Percentiles rank a stretch among this genome's conserved stretches.
phyloP scores from a whole-genome alignment of 495 filamentous ascomycete species.

The Aspergillus funiculosus region DNA sequence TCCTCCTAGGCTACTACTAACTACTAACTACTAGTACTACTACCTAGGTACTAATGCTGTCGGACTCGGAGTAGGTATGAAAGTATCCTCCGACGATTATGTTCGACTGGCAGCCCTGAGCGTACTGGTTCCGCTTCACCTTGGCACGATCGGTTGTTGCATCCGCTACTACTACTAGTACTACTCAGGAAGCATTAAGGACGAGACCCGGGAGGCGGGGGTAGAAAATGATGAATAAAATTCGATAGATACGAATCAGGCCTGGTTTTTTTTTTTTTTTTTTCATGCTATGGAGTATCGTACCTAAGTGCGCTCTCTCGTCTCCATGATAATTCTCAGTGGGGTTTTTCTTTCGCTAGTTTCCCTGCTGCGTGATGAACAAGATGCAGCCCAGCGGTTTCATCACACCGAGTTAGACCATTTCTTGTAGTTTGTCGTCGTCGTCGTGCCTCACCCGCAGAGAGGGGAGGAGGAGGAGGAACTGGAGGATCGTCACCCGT shows the following conservation, averaged over 20 bases:
- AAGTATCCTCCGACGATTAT: too few species aligned
- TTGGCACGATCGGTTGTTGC: too few species aligned
- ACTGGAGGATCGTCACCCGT: conserved; percentile 9
- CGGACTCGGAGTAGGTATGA: too few species aligned
- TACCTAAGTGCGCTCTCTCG: too few species aligned
- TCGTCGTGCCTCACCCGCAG: background rate
- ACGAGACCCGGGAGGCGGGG: background rate
- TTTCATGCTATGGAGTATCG: background rate
- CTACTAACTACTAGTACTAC: too few species aligned
- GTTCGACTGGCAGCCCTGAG: too few species aligned
- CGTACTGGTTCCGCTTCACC: too few species aligned
- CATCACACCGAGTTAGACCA: conserved; percentile 7
- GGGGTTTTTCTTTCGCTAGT: background rate
- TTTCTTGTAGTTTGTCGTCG: background rate
- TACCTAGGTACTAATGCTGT: too few species aligned
- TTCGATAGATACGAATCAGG: conserved; percentile 2
- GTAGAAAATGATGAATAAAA: conserved; percentile 3
- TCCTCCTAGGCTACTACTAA: too few species aligned
- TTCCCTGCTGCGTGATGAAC: conserved; percentile 3
- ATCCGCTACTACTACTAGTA: too few species aligned
- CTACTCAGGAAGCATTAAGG: too few species aligned
- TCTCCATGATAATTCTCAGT: background rate
- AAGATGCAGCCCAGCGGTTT: conserved; percentile 7
- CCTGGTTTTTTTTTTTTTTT: background rate
- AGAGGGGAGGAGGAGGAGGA: background rate